Evolutionary conservation across 192 early-diverging fungal species (phyloP).

Genomic region (Mortierella alpina): DNA sequence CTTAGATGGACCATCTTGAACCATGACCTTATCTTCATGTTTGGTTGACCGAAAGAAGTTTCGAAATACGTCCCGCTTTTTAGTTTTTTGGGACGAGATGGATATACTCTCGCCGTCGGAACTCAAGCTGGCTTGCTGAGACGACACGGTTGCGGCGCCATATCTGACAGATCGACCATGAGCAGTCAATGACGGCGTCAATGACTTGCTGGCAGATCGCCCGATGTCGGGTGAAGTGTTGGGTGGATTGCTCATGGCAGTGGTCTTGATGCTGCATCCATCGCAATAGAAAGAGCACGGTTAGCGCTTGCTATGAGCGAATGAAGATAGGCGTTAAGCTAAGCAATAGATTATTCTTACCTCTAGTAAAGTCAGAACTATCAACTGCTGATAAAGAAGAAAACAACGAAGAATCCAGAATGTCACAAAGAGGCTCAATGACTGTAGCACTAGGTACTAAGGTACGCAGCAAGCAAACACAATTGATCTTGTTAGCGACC

Average conservation of each 20-base stretch:
- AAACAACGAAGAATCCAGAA: too few relatives aligned
- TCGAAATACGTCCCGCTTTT: not conserved
- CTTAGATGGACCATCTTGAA: not conserved
- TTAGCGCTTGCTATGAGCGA: too few relatives aligned
- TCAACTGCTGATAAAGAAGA: too few relatives aligned
- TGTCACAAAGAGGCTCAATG: too few relatives aligned
- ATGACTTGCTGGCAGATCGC: not conserved
- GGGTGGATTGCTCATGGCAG: not conserved
- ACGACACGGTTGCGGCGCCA: not conserved
- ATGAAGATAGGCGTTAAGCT: too few relatives aligned
- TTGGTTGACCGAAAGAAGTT: not conserved
- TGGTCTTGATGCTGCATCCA: not conserved
- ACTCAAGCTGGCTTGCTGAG: not conserved
- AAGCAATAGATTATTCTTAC: too few relatives aligned
- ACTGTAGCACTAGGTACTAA: too few relatives aligned
- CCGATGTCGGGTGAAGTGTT: slow-evolving; percentile 1
- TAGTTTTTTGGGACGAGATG: not conserved
- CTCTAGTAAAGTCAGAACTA: too few relatives aligned
- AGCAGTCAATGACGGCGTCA: not conserved
- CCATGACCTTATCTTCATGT: not conserved
- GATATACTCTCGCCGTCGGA: not conserved
- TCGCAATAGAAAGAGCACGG: too few relatives aligned
- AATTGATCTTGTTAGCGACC: too few relatives aligned
- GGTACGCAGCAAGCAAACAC: too few relatives aligned
- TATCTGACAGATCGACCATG: not conserved